Conservation (phyloP, 1,284 basidiomycete species). For the Puccinia hordei region DNA sequence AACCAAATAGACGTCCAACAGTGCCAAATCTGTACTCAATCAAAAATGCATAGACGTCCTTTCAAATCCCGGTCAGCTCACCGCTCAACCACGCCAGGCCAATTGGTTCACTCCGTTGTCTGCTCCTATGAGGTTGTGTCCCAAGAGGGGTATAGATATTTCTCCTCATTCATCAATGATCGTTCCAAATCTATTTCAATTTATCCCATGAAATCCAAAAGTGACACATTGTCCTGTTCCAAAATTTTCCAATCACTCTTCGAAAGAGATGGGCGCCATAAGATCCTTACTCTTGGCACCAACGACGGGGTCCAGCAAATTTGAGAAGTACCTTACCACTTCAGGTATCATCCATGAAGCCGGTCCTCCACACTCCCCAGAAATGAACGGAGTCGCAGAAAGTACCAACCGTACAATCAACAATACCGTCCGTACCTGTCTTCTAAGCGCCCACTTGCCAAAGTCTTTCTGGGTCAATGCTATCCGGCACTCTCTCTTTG, state of each 20-base stretch:
- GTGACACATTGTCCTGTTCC: conserved; percentile 15
- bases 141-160: not conserved
- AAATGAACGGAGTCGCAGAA: conserved; percentile 39
- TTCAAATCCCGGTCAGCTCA: not conserved
- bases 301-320: conserved; percentile 44
- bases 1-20: not conserved
- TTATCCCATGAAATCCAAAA: conserved; percentile 37
- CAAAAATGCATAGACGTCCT: not conserved
- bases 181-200: conserved; percentile 10
- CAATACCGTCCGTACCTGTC: not conserved
- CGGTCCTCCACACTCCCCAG: conserved; percentile 46
- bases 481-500: no score
- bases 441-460: no score
- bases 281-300: conserved; percentile 33
- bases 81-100: not conserved
- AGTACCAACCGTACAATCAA: not conserved
- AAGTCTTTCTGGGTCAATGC: no score
- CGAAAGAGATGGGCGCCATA: conserved; percentile 32
- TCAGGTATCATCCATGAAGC: conserved; percentile 40
- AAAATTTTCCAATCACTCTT: not conserved
- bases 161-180: conserved; percentile 28
- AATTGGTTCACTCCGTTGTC: not conserved
- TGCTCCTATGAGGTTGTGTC: not conserved
- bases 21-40: not conserved
- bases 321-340: conserved; percentile 1